Evolutionary conservation across 2,329 filamentous ascomycete species (phyloP), one percentile per base, ranked within the genome.

Genomic region (Aspergillus sp.): DNA sequence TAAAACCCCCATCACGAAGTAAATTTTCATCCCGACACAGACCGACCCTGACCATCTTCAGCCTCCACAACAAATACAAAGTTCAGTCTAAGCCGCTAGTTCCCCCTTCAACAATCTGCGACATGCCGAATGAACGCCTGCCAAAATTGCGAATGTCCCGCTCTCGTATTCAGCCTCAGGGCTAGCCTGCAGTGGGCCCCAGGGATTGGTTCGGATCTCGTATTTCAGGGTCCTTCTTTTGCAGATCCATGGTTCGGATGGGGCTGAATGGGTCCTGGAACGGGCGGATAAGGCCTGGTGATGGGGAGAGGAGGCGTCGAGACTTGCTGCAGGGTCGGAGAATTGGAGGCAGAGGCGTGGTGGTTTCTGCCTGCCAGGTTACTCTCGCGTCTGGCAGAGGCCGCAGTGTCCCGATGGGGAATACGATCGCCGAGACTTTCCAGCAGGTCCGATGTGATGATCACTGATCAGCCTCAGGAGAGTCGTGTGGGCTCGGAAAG

Each of bases 101-200:
- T n/a, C 22, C 15, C 34, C 34, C 7, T 25, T 1, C 19, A 11
- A 41, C 25, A 43, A 43, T n/a, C 41, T 54, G 15, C 52, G 1
- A 45, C 2, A 28, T 19, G 52, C 19, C 23, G 13, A 41, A 53
- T 30, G 13, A 28, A 34, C 15, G 34, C 52, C 23, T 41, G 1
- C 19, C 19, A 43, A 53, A 53, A 53, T 54, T 54, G 23, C 52
- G 11, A 54, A 28, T 46, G 52, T 19, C 23, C 22, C 31, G 45
- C 52, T 3, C 52, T 54, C 52, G 52, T 54, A 54, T 54, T 54
- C 52, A 54, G 52, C 52, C 52, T 54, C 52, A 54, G 34, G 34
- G 34, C 9, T 41, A 13, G 34, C 3, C 11, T 3, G 34, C 15
- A 15, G 34, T 41, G 34, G 34, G 15, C 13, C 34, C 34, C 34